Evolutionary conservation across 306 rosid genomes (phyloP), one percentile per base, ranked within the genome.

Genomic region (Quercus glauca): DNA sequence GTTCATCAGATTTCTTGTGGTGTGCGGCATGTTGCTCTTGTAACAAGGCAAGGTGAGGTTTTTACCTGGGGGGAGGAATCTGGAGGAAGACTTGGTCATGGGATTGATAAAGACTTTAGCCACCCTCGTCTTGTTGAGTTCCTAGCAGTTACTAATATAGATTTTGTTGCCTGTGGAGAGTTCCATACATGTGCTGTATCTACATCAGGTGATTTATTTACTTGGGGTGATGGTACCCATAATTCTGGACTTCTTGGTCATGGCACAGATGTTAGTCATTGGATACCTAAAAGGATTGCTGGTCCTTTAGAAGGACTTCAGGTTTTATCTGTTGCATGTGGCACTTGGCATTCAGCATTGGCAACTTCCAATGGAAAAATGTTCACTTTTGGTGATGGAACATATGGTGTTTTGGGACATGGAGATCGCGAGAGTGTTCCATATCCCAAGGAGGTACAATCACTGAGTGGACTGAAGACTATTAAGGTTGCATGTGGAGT

Each of bases 1-100:
- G 99, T 90, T 79, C 90, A 89, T 58, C 93, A 90, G 79, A 90
- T 93, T 64, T 91, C 92, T 28, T 89, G 94, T 26, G 98, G 97
- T 59, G 94, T 80, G n/a, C 76, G 87, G 53, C 99, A 96, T 71
- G 77, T 89, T 73, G 94, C 93, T 78, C 91, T 96, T 7, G 93
- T 91, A 37, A 96, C 99, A 64, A 89, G 93, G 88, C 97, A 96
- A 79, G 99, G 99, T 61, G 99, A 96, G 86, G 91, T 93, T 87
- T 96, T 96, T 80, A 91, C 98, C 13, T 96, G 99, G 99, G 99
- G 99, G 69, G 99, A 93, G 81, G 98, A 91, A 79, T 90, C 86
- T 69, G 98, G 97, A 1, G 99, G 99, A 82, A 87, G 94, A 71
- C 97, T 96, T 37, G 99, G 99, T 33, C 98, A 91, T 77, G 99